Conservation (phyloP, 2,329 filamentous ascomycete genomes). For the Calonectria pseudoreteaudii region DNA sequence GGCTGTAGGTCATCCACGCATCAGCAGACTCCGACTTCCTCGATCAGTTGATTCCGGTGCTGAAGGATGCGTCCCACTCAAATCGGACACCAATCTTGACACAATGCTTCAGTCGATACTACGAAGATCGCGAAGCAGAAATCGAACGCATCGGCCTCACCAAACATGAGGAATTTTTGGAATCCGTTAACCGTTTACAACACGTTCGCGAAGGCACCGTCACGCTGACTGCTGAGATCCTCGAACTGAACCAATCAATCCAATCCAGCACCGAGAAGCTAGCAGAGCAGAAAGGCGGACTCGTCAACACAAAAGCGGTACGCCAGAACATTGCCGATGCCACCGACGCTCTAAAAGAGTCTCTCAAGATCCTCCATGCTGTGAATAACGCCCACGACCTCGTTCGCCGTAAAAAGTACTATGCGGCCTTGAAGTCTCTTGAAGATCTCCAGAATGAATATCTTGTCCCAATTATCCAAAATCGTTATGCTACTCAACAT, state of each 20-base stretch:
- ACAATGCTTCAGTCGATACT: constrained; percentile 78
- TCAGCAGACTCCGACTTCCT: constrained; percentile 94
- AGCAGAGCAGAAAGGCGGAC: constrained; percentile 91
- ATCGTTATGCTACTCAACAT: constrained; percentile 92
- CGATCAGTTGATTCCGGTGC: constrained; percentile 92
- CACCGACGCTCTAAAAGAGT: constrained; percentile 87
- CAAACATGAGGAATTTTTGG: constrained; percentile 96
- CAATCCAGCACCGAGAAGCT: constrained; percentile 94
- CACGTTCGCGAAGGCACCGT: constrained; percentile 92
- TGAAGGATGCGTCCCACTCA: constrained; percentile 87
- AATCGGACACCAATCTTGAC: constrained; percentile 80
- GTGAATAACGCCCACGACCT: constrained; percentile 96
- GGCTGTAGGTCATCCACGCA: constrained; percentile 84
- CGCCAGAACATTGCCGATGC: constrained; percentile 97
- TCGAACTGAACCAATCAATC: constrained; percentile 93
- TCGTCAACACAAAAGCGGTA: constrained; percentile 92
- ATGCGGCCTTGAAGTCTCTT: constrained; percentile 90
- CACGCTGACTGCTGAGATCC: constrained; percentile 87
- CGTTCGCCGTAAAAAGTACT: constrained; percentile 92
- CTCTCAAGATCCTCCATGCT: constrained; percentile 89
- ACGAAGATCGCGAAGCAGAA: constrained; percentile 86
- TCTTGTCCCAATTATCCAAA: constrained; percentile 76
- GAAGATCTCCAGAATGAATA: constrained; percentile 98
- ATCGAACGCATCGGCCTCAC: constrained; percentile 95
- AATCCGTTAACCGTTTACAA: constrained; percentile 94